Conservation (phyloP, 495 filamentous ascomycete genomes). For the Penicillium flavigenum region DNA sequence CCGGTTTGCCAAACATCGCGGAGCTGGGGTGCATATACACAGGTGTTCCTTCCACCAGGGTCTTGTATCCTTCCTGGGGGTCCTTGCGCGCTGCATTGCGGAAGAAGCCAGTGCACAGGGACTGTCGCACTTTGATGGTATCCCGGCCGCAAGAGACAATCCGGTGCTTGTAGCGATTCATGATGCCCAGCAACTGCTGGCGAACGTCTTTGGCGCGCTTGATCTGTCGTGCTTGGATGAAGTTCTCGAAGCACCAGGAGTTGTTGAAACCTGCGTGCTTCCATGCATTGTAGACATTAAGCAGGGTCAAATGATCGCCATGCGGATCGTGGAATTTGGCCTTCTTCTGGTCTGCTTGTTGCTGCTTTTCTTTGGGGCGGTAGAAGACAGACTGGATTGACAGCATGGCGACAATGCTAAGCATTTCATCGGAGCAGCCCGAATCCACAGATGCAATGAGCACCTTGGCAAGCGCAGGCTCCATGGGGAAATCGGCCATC, state of each 20-base stretch:
- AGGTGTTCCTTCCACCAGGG: slow-evolving; percentile 88
- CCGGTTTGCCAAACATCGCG: slow-evolving; percentile 90
- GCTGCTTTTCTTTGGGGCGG: slow-evolving; percentile 93
- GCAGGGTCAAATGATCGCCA: slow-evolving; percentile 88
- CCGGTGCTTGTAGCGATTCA: slow-evolving; percentile 80
- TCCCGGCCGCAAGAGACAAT: slow-evolving; percentile 82
- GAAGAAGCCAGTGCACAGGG: slow-evolving; percentile 93
- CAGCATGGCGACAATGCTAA: slow-evolving; percentile 94
- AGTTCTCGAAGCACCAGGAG: slow-evolving; percentile 97
- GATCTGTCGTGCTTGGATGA: slow-evolving; percentile 89
- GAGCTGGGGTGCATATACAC: slow-evolving; percentile 91
- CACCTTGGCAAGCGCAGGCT: slow-evolving; percentile 83
- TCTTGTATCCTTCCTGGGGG: slow-evolving; percentile 95
- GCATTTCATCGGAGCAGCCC: slow-evolving; percentile 87
- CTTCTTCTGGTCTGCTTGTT: slow-evolving; percentile 95
- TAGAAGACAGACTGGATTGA: slow-evolving; percentile 84
- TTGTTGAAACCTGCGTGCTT: slow-evolving; percentile 75
- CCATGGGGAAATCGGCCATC: slow-evolving; percentile 98
- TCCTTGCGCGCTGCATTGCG: slow-evolving; percentile 93
- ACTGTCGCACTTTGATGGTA: slow-evolving; percentile 84
- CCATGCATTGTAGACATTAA: slow-evolving; percentile 98
- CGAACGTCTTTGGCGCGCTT: slow-evolving; percentile 87
- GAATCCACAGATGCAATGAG: slow-evolving; percentile 85
- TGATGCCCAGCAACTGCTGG: slow-evolving; percentile 86
- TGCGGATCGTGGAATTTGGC: slow-evolving; percentile 93